Evolutionary conservation across 1,284 basidiomycete species (phyloP).

Genomic region (Xerocomus minutiporus): DNA sequence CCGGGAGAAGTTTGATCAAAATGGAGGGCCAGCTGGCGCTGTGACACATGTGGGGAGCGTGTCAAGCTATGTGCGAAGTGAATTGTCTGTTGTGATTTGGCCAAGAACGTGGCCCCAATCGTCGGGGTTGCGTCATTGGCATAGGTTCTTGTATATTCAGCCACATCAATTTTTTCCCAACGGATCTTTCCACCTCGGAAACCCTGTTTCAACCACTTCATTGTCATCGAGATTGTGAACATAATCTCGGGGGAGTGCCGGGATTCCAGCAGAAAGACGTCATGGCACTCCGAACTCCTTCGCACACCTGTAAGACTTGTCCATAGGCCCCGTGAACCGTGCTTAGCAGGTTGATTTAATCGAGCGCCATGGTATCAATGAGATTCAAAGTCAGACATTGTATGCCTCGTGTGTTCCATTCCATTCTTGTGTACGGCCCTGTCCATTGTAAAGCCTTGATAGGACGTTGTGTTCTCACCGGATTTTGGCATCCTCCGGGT

Average conservation of each 20-base stretch:
- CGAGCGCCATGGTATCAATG: background rate
- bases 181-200: background rate
- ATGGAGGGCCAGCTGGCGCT: background rate
- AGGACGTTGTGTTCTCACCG: background rate
- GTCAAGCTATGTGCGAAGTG: background rate
- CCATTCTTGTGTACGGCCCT: background rate
- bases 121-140: background rate
- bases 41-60: background rate
- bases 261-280: background rate
- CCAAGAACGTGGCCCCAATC: background rate
- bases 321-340: background rate
- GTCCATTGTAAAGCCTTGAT: background rate
- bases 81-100: background rate
- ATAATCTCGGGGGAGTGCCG: background rate
- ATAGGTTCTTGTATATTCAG: slow-evolving; percentile 1
- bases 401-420: background rate
- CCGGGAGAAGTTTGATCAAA: slow-evolving; percentile 8
- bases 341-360: background rate
- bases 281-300: background rate
- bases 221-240: background rate
- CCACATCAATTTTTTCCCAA: slow-evolving; percentile 1
- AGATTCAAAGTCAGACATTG: slow-evolving; percentile 8
- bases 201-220: background rate
- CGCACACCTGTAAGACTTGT: background rate
- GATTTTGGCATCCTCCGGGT: background rate